Evolutionary conservation across 345 rosid genomes (phyloP).

Genomic region (Salix arbutifolia): DNA sequence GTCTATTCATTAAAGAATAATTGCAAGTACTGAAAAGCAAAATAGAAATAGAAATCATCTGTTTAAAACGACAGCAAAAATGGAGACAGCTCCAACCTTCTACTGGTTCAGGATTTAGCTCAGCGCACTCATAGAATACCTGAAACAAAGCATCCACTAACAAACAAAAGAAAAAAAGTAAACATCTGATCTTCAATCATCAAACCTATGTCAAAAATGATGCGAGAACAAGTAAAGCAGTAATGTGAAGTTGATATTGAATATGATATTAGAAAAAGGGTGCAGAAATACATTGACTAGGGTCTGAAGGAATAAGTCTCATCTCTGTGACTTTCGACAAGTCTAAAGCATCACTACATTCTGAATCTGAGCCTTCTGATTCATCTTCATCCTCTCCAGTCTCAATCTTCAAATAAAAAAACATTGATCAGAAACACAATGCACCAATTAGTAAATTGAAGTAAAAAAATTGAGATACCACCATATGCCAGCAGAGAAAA

Average conservation of each 20-base stretch:
- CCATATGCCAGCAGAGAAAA: background rate
- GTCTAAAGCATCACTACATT: slow-evolving; percentile 45
- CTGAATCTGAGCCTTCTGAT: slow-evolving; percentile 59
- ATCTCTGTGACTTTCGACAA: slow-evolving; percentile 71
- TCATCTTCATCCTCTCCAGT: slow-evolving; percentile 56
- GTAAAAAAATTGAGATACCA: background rate
- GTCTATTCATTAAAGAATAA: background rate
- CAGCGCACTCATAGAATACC: slow-evolving; percentile 84
- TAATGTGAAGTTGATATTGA: background rate
- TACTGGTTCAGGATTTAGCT: slow-evolving; percentile 84
- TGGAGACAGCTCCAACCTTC: slow-evolving; percentile 46
- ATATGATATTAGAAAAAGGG: background rate
- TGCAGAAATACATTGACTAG: slow-evolving; percentile 51
- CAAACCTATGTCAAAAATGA: background rate
- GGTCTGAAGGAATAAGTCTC: slow-evolving; percentile 92
- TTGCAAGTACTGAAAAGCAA: background rate
- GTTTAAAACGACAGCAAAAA: background rate
- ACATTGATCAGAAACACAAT: background rate
- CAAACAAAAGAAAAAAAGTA: slow-evolving; percentile 9
- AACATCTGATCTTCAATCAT: background rate
- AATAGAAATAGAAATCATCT: background rate
- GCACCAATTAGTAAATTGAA: background rate
- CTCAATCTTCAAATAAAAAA: slow-evolving; percentile 54
- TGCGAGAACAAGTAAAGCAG: background rate
- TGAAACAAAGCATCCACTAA: slow-evolving; percentile 85